Conservation (phyloP, 2,329 filamentous ascomycete species). For the Pezicula radicicola region DNA sequence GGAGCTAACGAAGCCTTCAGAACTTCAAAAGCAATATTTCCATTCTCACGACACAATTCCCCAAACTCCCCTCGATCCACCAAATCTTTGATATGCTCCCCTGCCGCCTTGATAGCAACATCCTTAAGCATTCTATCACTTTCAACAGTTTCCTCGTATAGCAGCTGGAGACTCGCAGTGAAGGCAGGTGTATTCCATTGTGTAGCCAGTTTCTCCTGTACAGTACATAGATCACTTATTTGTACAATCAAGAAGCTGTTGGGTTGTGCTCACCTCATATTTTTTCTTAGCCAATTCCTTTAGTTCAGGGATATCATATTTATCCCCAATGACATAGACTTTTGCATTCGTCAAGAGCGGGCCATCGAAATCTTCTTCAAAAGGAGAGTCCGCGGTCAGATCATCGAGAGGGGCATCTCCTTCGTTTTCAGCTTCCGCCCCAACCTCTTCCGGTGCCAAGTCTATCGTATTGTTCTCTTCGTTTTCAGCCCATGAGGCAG, state of each 20-base stretch:
- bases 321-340: slow-evolving; percentile 17
- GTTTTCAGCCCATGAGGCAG: too few relatives aligned
- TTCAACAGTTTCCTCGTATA: slow-evolving; percentile 10
- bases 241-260: too few relatives aligned
- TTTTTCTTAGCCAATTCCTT: slow-evolving; percentile 12
- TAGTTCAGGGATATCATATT: slow-evolving; percentile 14
- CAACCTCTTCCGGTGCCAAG: too few relatives aligned
- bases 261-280: background rate
- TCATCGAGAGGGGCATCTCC: background rate
- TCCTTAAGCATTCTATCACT: slow-evolving; percentile 8
- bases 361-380: background rate
- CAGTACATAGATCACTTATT: too few relatives aligned
- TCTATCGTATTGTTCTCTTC: background rate
- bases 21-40: slow-evolving; percentile 6
- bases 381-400: too few relatives aligned
- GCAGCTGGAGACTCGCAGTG: slow-evolving; percentile 1
- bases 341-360: slow-evolving; percentile 9
- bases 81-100: slow-evolving; percentile 2
- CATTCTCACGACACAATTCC: slow-evolving; percentile 4
- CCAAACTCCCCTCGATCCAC: slow-evolving; percentile 11
- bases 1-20: background rate
- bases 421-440: background rate
- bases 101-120: slow-evolving; percentile 5
- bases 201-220: background rate
- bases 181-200: slow-evolving; percentile 10